These are phyloP conservation scores for Calonectria fujianensis DNA, from an alignment of 2,329 filamentous ascomycete species.

Conservation along the genomic window DNA sequence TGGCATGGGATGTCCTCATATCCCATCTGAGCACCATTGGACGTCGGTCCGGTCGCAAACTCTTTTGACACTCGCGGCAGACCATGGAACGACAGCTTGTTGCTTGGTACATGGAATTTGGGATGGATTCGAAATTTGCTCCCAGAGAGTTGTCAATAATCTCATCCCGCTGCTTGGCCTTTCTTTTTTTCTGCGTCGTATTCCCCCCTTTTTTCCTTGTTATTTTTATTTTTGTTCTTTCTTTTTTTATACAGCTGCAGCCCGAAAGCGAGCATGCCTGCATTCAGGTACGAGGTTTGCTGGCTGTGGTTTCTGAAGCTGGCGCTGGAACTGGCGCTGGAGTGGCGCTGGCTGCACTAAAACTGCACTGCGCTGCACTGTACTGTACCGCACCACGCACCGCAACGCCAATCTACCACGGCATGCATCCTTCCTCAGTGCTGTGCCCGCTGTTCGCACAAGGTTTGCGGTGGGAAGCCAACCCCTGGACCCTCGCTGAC, in stretches of 20 bases:
- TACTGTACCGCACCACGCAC: not conserved
- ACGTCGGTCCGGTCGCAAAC: constrained; percentile 15
- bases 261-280: constrained; percentile 10
- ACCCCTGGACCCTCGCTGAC: constrained; percentile 3
- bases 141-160: too few species aligned
- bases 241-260: not conserved
- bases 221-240: constrained; percentile 7
- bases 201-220: not conserved
- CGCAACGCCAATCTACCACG: not conserved
- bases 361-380: not conserved
- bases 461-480: not conserved
- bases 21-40: constrained; percentile 8
- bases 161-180: not conserved
- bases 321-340: not conserved
- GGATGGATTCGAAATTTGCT: not conserved
- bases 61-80: not conserved
- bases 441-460: constrained; percentile 2
- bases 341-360: not conserved
- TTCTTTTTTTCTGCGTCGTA: not conserved
- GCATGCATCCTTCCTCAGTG: not conserved
- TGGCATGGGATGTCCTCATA: constrained; percentile 3
- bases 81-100: not conserved
- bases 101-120: not conserved
- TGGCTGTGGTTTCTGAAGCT: not conserved
- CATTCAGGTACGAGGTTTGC: not conserved